Evolutionary conservation across 306 rosid genomes (phyloP).

Genomic region (Rosa lucieae): DNA sequence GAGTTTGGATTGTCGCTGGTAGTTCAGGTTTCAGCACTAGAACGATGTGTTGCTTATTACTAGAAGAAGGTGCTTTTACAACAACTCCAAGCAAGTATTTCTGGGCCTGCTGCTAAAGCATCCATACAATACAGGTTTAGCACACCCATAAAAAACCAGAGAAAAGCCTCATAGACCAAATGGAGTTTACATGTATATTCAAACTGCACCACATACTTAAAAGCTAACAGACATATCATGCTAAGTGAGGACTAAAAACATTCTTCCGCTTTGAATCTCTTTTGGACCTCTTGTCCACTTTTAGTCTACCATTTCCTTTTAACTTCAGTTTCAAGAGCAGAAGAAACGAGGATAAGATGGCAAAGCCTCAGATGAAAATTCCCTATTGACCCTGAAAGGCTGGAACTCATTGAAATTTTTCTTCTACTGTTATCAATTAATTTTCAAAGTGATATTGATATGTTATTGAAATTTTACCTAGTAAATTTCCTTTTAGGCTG

Average conservation of each 20-base stretch:
- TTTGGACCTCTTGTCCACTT: background rate
- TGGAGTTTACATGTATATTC: background rate
- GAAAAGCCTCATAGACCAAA: conserved; percentile 13
- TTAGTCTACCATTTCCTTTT: background rate
- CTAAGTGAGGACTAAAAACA: background rate
- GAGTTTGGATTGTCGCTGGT: conserved; percentile 42
- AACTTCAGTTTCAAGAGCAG: conserved; percentile 8
- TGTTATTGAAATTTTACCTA: background rate
- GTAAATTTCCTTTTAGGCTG: background rate
- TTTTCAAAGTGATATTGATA: background rate
- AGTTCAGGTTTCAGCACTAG: conserved; percentile 70
- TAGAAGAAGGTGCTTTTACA: conserved; percentile 52
- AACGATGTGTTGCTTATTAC: conserved; percentile 55
- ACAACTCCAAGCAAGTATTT: conserved; percentile 81
- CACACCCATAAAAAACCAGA: conserved; percentile 20
- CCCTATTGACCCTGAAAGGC: background rate
- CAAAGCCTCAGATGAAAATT: background rate
- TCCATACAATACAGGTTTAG: conserved; percentile 30
- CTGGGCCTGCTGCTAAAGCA: conserved; percentile 55
- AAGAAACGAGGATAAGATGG: conserved; percentile 1
- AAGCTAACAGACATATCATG: background rate
- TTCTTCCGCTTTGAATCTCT: background rate
- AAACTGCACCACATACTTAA: background rate
- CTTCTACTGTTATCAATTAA: background rate
- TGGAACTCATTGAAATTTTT: background rate